A percentile compares a stretch with the other conserved stretches of the same genome.
Evolutionary conservation across 345 rosid species (phyloP).

Genomic region (Syzygium jambos): DNA sequence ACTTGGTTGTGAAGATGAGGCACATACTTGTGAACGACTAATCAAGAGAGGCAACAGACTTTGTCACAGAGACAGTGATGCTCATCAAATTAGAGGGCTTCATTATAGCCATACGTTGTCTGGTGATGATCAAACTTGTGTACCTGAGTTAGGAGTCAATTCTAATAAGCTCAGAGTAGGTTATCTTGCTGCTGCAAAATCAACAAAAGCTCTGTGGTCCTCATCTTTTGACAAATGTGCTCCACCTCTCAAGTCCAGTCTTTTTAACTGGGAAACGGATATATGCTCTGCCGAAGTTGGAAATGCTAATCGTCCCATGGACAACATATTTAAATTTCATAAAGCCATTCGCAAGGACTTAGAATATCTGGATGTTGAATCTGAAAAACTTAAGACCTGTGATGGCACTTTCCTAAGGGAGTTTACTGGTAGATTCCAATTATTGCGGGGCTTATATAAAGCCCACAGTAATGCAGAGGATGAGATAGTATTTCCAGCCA

Average conservation of each 20-base stretch:
- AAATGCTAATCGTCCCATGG: conserved; percentile 59
- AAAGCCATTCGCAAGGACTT: conserved; percentile 88
- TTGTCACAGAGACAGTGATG: conserved; percentile 4
- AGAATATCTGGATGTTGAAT: conserved; percentile 82
- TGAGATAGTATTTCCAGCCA: conserved; percentile 85
- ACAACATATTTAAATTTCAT: conserved; percentile 83
- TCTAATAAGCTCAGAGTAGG: conserved; percentile 48
- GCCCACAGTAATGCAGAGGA: conserved; percentile 99
- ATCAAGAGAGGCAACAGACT: neutral
- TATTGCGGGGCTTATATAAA: conserved; percentile 85
- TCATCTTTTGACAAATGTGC: conserved; percentile 56
- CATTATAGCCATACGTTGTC: conserved; percentile 18
- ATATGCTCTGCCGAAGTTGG: conserved; percentile 31
- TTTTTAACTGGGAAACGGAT: conserved; percentile 77
- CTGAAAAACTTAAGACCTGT: conserved; percentile 67
- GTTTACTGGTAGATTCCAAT: conserved; percentile 71
- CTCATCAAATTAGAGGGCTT: conserved; percentile 14
- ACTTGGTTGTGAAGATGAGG: neutral
- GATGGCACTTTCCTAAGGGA: conserved; percentile 63
- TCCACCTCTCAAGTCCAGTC: conserved; percentile 77
- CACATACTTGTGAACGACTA: neutral
- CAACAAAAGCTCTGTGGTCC: conserved; percentile 36
- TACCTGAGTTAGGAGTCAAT: conserved; percentile 74
- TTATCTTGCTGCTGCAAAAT: conserved; percentile 58
- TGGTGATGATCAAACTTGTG: conserved; percentile 42